Evolutionary conservation across 202 grass and related monocot genomes (phyloP), one percentile per base, ranked within the genome.

Genomic region (Panicum virgatum): DNA sequence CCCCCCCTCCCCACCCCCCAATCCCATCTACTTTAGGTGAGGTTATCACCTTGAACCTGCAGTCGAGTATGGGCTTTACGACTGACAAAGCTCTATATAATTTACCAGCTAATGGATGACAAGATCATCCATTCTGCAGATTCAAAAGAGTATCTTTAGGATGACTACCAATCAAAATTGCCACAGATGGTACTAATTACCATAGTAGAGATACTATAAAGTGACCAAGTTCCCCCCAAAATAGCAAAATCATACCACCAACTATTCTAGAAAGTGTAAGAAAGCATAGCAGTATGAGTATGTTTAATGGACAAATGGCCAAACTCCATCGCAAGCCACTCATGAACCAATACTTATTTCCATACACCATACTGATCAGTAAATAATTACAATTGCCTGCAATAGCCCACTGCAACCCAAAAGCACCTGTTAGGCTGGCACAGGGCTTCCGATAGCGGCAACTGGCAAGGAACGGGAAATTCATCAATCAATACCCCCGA

Each of bases 361-460:
- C 29, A 34, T 4, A 34, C 32, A 34, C 38, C 15, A 69, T 34
- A 30, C 42, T 12, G 40, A 43, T 62, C 12, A 53, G 2, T 12
- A 47, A 75, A 56, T 43, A 39, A 47, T 62, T 37, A 52, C 26
- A 39, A 60, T 56, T 80, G 36, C 68, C 36, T 29, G 2, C 54
- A 86, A 83, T 38, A 29, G 37, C 74, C 34, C 43, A 75, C 44
- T 15, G 86, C 54, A 26, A 77, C 15, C 61, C 30, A 29, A 62
- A 86, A 34, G 5, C 56, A 37, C 26, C 1, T 38, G 65, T 1
- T 64, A 78, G 27, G 7, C 1, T 79, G 29, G 39, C 16, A 15
- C 48, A 66, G 12, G 58, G 16, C 22, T 48, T 80, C 70, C 37
- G 12, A 42, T 37, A 75, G 48, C 32, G 22, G 75, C 67, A 27